A percentile compares a stretch with the other conserved stretches of the same genome.
Conservation (phyloP, 176 grass and related monocot genomes). For the Themeda triandra region DNA sequence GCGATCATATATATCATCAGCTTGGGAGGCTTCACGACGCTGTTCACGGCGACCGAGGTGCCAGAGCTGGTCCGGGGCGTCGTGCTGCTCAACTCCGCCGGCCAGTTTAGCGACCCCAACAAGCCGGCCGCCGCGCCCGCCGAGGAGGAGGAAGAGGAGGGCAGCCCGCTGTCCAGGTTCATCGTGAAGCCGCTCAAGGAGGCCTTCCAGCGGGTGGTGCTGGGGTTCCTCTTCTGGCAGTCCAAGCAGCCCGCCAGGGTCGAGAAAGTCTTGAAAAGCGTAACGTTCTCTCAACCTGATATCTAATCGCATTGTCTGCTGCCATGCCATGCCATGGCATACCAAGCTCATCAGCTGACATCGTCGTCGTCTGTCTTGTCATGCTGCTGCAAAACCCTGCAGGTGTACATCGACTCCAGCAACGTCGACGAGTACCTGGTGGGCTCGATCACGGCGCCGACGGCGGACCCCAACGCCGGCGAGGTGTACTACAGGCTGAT, state of each 20-base stretch:
- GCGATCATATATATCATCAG: conserved; percentile 26
- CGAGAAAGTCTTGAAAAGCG: conserved; percentile 90
- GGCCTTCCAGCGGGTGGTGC: conserved; percentile 58
- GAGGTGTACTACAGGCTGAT: conserved; percentile 93
- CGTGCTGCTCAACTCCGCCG: conserved; percentile 90
- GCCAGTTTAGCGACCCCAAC: conserved; percentile 71
- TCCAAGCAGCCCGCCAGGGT: conserved; percentile 85
- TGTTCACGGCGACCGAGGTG: conserved; percentile 70
- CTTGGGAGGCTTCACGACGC: conserved; percentile 76
- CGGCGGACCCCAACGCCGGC: conserved; percentile 80
- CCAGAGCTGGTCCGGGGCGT: conserved; percentile 60
- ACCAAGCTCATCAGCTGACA: background rate
- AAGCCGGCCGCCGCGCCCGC: conserved; percentile 17
- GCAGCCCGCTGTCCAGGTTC: conserved; percentile 44
- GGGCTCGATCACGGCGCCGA: conserved; percentile 72
- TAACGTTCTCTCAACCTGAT: background rate
- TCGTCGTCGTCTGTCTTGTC: background rate
- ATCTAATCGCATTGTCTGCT: background rate
- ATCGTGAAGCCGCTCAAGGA: conserved; percentile 73
- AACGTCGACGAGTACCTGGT: conserved; percentile 92
- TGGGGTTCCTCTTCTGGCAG: conserved; percentile 91
- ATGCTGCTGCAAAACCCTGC: background rate
- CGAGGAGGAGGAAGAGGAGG: conserved; percentile 9
- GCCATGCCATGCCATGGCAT: background rate
- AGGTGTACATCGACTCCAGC: conserved; percentile 73